Percentiles rank a stretch among this genome's conserved stretches.
These are phyloP conservation scores for Mycena latifolia DNA, from an alignment of 768 basidiomycete genomes.

Conservation along the genomic window DNA sequence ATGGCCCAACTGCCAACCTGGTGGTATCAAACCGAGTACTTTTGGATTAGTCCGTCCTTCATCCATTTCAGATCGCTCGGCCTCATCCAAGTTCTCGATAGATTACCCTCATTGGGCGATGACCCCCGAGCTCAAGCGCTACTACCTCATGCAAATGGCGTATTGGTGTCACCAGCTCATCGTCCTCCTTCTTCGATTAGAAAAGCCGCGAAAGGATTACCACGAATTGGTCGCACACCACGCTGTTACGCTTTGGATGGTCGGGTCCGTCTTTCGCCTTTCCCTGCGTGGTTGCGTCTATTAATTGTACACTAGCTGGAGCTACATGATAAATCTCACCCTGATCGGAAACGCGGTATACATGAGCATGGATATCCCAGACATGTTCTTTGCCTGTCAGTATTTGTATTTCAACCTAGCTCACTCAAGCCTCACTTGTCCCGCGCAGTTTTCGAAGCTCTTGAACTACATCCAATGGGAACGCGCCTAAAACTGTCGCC, in stretches of 20 bases:
- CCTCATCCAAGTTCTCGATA: conserved; percentile 42
- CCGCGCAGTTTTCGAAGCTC: conserved; percentile 84
- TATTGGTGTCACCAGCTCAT: conserved; percentile 97
- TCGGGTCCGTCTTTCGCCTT: conserved; percentile 68
- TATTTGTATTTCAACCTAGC: conserved; percentile 23
- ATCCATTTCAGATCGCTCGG: neutral
- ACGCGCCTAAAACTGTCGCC: conserved; percentile 66
- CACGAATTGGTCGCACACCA: conserved; percentile 91
- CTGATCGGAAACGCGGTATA: conserved; percentile 92
- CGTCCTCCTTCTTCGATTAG: conserved; percentile 84
- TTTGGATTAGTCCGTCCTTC: conserved; percentile 82
- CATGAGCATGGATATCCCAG: conserved; percentile 97
- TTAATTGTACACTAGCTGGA: conserved; percentile 70
- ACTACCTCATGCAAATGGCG: conserved; percentile 93
- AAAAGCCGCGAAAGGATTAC: conserved; percentile 96
- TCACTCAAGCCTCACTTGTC: neutral
- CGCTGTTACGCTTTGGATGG: conserved; percentile 93
- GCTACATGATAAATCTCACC: conserved; percentile 84
- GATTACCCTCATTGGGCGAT: conserved; percentile 94
- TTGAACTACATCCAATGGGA: conserved; percentile 88
- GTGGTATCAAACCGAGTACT: conserved; percentile 87
- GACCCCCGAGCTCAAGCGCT: conserved; percentile 85
- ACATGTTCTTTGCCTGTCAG: conserved; percentile 87
- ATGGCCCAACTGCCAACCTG: conserved; percentile 87
- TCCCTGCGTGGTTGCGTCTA: neutral